Conservation (phyloP, 805 yeast species). For the Metschnikowia santaceciliae region DNA sequence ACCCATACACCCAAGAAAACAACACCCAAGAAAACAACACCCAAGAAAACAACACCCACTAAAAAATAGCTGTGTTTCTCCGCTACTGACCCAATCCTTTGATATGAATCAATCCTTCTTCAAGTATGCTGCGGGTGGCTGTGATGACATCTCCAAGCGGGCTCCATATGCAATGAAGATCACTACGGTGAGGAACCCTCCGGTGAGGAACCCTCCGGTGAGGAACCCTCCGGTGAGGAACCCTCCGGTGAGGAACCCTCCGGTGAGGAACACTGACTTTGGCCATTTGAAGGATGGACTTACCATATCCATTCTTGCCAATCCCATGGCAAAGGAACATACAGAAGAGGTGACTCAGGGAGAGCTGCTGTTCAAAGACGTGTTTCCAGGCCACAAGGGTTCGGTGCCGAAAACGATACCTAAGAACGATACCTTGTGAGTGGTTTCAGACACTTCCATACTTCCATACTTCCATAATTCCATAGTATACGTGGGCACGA, state of each 20-base stretch:
- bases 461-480: neutral
- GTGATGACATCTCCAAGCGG: slow-evolving; percentile 46
- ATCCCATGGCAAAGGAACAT: slow-evolving; percentile 50
- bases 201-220: too few relatives aligned
- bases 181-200: slow-evolving; percentile 45
- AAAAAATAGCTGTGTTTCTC: too few relatives aligned
- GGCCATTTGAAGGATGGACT: slow-evolving; percentile 88
- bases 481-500: slow-evolving; percentile 15
- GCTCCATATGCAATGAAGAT: slow-evolving; percentile 69
- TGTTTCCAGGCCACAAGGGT: slow-evolving; percentile 57
- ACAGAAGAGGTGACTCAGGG: slow-evolving; percentile 49
- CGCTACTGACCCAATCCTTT: too few relatives aligned
- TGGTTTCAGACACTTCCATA: slow-evolving; percentile 29
- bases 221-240: too few relatives aligned
- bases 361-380: slow-evolving; percentile 57
- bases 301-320: slow-evolving; percentile 70
- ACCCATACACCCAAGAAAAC: too few relatives aligned
- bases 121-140: too few relatives aligned
- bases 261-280: slow-evolving; percentile 82
- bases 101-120: too few relatives aligned
- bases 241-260: too few relatives aligned
- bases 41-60: too few relatives aligned
- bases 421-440: slow-evolving; percentile 61
- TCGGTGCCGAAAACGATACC: slow-evolving; percentile 46
- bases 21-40: too few relatives aligned